Conservation (phyloP, 306 rosid species). For the Oemleria cerasiformis region DNA sequence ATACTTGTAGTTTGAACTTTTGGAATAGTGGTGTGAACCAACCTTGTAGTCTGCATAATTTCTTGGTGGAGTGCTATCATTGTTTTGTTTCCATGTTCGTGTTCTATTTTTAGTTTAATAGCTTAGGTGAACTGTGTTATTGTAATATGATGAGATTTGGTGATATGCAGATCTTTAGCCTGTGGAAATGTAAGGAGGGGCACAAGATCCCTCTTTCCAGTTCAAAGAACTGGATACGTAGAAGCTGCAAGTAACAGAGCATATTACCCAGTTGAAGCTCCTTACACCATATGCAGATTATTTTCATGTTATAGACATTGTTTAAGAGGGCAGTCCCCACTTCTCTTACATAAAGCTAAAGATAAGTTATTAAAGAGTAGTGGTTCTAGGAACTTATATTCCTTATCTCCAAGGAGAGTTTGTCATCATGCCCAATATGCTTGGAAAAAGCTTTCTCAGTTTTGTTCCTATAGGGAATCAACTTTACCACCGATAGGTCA, state of each 20-base stretch:
- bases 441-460: constrained; percentile 53
- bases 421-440: constrained; percentile 45
- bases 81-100: constrained; percentile 4
- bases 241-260: constrained; percentile 21
- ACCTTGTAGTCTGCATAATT: neutral
- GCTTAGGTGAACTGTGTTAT: constrained; percentile 15
- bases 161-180: constrained; percentile 47
- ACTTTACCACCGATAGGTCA: constrained; percentile 46
- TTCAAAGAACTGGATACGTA: constrained; percentile 23
- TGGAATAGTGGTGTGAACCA: neutral
- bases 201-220: constrained; percentile 31
- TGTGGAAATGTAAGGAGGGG: constrained; percentile 46
- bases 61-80: neutral
- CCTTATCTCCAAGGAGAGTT: constrained; percentile 30
- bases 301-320: constrained; percentile 27
- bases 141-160: constrained; percentile 22
- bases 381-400: constrained; percentile 35
- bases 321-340: constrained; percentile 33
- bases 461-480: constrained; percentile 41
- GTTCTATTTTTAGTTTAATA: constrained; percentile 5
- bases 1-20: neutral
- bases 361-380: constrained; percentile 23
- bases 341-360: constrained; percentile 31
- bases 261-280: constrained; percentile 26
- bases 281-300: constrained; percentile 28